Evolutionary conservation across 2,329 filamentous ascomycete species (phyloP).

Genomic region (Fusarium phyllophilum): DNA sequence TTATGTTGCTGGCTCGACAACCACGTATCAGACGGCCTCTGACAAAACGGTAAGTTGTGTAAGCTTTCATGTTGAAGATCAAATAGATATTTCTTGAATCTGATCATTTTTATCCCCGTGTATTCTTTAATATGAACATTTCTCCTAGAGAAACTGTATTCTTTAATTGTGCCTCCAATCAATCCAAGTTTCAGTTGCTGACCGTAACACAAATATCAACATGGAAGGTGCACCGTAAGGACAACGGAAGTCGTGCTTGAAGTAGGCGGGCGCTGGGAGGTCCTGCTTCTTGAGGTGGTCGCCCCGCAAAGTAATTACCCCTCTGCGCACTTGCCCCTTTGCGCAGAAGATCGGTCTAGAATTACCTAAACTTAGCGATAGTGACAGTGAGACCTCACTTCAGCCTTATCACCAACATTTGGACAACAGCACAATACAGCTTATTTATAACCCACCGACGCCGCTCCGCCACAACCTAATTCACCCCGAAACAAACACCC

Average conservation of each 20-base stretch:
- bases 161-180: neutral
- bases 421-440: slow-evolving; percentile 18
- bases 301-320: slow-evolving; percentile 39
- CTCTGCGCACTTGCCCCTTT: slow-evolving; percentile 38
- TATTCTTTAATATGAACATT: neutral
- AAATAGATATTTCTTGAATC: neutral
- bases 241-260: slow-evolving; percentile 1
- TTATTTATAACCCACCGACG: neutral
- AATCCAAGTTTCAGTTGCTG: neutral
- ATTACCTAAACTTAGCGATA: slow-evolving; percentile 32
- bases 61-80: neutral
- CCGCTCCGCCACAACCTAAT: neutral
- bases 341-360: slow-evolving; percentile 37
- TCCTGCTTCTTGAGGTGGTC: neutral
- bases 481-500: neutral
- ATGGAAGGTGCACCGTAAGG: slow-evolving; percentile 6
- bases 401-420: slow-evolving; percentile 45
- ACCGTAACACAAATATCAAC: neutral
- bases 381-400: slow-evolving; percentile 34
- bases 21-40: slow-evolving; percentile 17
- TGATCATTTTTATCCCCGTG: neutral
- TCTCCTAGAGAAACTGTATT: neutral
- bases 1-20: slow-evolving; percentile 12
- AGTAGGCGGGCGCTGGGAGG: neutral
- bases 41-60: neutral